Evolutionary conservation across 192 early-diverging fungal genomes (phyloP).

Genomic region (Coemansia sp.): DNA sequence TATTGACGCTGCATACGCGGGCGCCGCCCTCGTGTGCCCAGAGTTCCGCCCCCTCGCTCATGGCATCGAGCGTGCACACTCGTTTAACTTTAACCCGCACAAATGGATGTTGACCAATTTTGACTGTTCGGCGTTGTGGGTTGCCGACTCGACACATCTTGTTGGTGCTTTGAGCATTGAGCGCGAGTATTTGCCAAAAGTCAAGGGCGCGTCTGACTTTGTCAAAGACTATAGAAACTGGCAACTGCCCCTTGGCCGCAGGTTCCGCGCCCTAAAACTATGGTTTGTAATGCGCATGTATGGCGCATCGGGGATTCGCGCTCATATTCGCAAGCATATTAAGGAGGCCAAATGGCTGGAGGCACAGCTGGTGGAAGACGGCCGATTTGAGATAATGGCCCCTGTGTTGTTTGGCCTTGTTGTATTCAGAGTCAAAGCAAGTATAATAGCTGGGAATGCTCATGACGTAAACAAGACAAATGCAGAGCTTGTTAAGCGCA

Average conservation of each 20-base stretch:
- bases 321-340: conserved; percentile 50
- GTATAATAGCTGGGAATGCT: not conserved
- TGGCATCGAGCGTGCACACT: conserved; percentile 57
- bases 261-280: conserved; percentile 62
- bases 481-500: conserved; percentile 16
- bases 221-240: conserved; percentile 59
- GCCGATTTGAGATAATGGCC: conserved; percentile 49
- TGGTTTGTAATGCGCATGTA: conserved; percentile 65
- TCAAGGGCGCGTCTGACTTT: conserved; percentile 29
- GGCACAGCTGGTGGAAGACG: conserved; percentile 32
- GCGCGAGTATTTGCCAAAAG: conserved; percentile 53
- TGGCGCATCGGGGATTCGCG: conserved; percentile 54
- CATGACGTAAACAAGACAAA: conserved; percentile 31
- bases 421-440: conserved; percentile 48
- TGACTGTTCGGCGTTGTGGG: conserved; percentile 64
- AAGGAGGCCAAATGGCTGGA: conserved; percentile 40
- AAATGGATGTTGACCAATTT: conserved; percentile 68
- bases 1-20: conserved; percentile 67
- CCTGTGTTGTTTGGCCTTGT: conserved; percentile 50
- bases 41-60: conserved; percentile 54
- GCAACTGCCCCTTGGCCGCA: conserved; percentile 57
- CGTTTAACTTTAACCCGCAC: conserved; percentile 62
- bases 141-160: conserved; percentile 51
- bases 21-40: conserved; percentile 56
- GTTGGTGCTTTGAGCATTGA: conserved; percentile 55